These are phyloP conservation scores for Neltuma alba DNA, from an alignment of 306 rosid genomes.

Conservation along the genomic window DNA sequence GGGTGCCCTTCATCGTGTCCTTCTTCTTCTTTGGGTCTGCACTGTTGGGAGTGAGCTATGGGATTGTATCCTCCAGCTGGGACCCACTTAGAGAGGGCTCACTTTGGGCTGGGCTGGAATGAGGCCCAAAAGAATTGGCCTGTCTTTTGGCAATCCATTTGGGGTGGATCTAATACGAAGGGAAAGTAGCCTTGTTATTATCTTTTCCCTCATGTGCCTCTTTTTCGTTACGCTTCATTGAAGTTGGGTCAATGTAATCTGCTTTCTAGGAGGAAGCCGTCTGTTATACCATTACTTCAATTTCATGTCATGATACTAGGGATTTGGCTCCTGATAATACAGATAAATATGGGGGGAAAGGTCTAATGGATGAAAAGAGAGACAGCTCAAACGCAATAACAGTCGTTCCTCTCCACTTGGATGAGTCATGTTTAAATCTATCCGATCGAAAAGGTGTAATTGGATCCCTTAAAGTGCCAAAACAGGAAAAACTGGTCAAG, in stretches of 20 bases:
- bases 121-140: slow-evolving; percentile 73
- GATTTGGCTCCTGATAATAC: too few species aligned
- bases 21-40: slow-evolving; percentile 91
- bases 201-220: not conserved
- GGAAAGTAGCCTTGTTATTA: slow-evolving; percentile 26
- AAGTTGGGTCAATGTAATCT: too few species aligned
- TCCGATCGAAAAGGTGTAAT: too few species aligned
- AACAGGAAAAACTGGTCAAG: too few species aligned
- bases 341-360: too few species aligned
- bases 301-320: not conserved
- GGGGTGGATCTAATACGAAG: slow-evolving; percentile 43
- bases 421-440: too few species aligned
- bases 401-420: too few species aligned
- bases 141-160: slow-evolving; percentile 62
- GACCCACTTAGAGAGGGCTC: slow-evolving; percentile 71
- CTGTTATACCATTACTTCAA: not conserved
- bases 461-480: too few species aligned
- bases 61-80: slow-evolving; percentile 92
- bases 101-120: slow-evolving; percentile 63
- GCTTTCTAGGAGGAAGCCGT: too few species aligned
- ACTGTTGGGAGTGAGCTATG: slow-evolving; percentile 85
- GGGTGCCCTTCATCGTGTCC: slow-evolving; percentile 90
- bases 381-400: too few species aligned
- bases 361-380: too few species aligned
- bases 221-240: too few species aligned